Conservation (phyloP, 78 protist species). For the Reticulomyxa filosa region DNA sequence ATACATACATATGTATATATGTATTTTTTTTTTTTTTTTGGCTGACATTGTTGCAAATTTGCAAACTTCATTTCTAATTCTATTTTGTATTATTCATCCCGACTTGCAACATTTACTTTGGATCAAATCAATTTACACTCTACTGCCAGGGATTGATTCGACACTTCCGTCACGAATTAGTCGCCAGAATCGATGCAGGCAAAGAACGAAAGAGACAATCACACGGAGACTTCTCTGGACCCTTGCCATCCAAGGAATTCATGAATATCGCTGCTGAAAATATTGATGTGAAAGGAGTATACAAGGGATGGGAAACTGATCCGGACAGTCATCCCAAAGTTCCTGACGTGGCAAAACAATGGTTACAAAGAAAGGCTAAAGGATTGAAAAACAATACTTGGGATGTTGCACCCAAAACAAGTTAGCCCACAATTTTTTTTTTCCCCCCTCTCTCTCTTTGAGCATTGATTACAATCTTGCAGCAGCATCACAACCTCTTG, state of each 20-base stretch:
- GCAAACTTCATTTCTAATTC: neutral
- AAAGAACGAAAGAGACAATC: constrained; percentile 38
- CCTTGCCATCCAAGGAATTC: constrained; percentile 74
- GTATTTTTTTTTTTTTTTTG: neutral
- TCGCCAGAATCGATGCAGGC: constrained; percentile 25
- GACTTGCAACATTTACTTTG: neutral
- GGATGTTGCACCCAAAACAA: no score
- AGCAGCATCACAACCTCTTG: no score
- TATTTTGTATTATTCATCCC: neutral
- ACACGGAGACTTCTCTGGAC: constrained; percentile 44
- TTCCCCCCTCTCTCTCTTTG: no score
- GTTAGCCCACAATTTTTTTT: no score
- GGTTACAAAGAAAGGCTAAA: no score
- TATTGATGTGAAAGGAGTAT: constrained; percentile 39
- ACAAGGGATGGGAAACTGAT: no score
- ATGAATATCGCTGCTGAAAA: constrained; percentile 85
- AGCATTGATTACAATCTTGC: no score
- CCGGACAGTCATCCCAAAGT: no score
- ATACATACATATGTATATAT: neutral
- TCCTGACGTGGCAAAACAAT: no score
- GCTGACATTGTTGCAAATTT: neutral
- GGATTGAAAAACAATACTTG: no score
- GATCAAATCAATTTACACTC: neutral
- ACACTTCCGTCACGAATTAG: constrained; percentile 74
- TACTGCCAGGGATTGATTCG: constrained; percentile 58